A percentile compares a stretch with the other conserved stretches of the same genome.
Conservation (phyloP, 2,329 filamentous ascomycete genomes). For the Cladophialophora bantiana region DNA sequence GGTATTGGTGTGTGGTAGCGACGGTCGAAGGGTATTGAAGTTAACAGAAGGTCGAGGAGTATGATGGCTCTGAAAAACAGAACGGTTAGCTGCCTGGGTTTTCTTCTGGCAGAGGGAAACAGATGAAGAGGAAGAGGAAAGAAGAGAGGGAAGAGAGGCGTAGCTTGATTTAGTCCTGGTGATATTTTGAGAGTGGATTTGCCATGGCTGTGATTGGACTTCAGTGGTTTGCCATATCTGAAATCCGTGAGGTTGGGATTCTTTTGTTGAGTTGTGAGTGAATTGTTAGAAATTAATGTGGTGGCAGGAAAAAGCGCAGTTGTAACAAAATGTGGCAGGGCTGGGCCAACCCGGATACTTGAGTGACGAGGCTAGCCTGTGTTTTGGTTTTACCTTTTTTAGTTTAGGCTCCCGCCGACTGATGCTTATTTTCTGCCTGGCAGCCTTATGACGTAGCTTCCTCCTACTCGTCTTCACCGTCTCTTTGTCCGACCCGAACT, state of each 20-base stretch:
- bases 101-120: slow-evolving; percentile 17
- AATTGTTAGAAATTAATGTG: slow-evolving; percentile 25
- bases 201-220: slow-evolving; percentile 30
- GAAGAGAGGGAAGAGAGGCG: slow-evolving; percentile 47
- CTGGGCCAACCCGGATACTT: background rate
- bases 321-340: slow-evolving; percentile 18
- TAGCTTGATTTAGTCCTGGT: slow-evolving; percentile 45
- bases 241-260: slow-evolving; percentile 40
- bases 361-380: slow-evolving; percentile 9
- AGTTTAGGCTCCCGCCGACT: slow-evolving; percentile 14
- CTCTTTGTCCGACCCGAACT: background rate
- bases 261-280: slow-evolving; percentile 15
- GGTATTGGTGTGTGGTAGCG: background rate
- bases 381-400: slow-evolving; percentile 11
- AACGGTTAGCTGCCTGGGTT: slow-evolving; percentile 33
- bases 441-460: slow-evolving; percentile 17
- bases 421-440: slow-evolving; percentile 11
- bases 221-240: slow-evolving; percentile 31
- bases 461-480: background rate
- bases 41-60: background rate
- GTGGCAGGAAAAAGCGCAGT: slow-evolving; percentile 29
- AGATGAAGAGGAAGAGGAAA: slow-evolving; percentile 41
- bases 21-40: background rate
- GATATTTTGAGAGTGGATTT: slow-evolving; percentile 34
- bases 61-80: slow-evolving; percentile 6